Conservation (phyloP, 208 protist species). For the Trypanosoma congolense region DNA sequence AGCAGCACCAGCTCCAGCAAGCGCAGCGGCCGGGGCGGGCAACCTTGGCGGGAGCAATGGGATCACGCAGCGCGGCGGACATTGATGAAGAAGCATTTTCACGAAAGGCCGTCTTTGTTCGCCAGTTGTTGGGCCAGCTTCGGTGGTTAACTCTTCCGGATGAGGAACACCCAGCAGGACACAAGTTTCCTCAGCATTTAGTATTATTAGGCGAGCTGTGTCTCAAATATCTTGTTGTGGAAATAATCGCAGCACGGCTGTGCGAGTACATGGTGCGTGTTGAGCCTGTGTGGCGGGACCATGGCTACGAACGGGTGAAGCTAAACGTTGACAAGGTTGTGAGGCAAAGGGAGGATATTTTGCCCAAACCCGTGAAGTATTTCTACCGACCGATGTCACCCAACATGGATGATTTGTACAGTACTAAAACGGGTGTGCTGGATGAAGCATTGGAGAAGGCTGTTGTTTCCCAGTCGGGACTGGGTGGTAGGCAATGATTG, state of each 20-base stretch:
- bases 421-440: slow-evolving; percentile 15
- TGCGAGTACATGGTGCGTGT: slow-evolving; percentile 89
- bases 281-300: slow-evolving; percentile 81
- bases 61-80: slow-evolving; percentile 34
- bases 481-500: not conserved
- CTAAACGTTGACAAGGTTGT: slow-evolving; percentile 39
- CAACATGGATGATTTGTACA: slow-evolving; percentile 60
- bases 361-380: slow-evolving; percentile 55
- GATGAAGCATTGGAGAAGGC: slow-evolving; percentile 29
- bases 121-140: slow-evolving; percentile 82
- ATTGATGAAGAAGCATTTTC: slow-evolving; percentile 84
- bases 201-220: slow-evolving; percentile 74
- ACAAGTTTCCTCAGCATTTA: slow-evolving; percentile 73
- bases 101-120: slow-evolving; percentile 82
- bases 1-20: no score
- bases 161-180: slow-evolving; percentile 76
- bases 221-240: slow-evolving; percentile 74
- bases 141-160: slow-evolving; percentile 73
- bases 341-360: slow-evolving; percentile 32
- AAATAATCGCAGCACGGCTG: slow-evolving; percentile 72
- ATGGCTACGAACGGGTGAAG: slow-evolving; percentile 71
- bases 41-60: not conserved
- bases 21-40: slow-evolving; percentile 14
- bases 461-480: not conserved
- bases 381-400: slow-evolving; percentile 65